phyloP scores from a whole-genome alignment of 2,329 filamentous ascomycete species.

The Pestalotiopsis sp. region DNA sequence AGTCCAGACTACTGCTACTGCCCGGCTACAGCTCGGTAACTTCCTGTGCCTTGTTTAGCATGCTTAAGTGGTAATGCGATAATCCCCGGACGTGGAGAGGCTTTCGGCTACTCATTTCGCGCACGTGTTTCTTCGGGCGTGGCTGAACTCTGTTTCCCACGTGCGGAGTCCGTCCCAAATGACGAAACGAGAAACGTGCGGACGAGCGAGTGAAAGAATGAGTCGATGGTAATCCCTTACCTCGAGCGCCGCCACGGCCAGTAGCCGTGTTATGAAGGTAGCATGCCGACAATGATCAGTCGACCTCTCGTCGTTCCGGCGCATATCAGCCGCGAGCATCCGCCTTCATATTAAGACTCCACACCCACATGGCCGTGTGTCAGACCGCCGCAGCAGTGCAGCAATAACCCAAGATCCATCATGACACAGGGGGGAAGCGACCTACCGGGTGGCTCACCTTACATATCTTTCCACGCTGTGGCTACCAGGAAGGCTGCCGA shows the following conservation, averaged over 20 bases:
- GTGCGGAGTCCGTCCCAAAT: not conserved
- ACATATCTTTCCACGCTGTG: not conserved
- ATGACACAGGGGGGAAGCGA: constrained; percentile 6
- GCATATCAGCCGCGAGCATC: constrained; percentile 1
- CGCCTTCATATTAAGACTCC: constrained; percentile 9
- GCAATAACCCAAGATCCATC: constrained; percentile 7
- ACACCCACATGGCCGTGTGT: constrained; percentile 11
- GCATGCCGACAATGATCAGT: not conserved
- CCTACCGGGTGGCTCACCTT: not conserved
- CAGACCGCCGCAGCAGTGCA: constrained; percentile 4
- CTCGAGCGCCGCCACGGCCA: not conserved
- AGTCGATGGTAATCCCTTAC: not conserved
- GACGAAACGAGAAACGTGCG: not conserved
- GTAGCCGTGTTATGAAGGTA: not conserved
- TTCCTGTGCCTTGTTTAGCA: not conserved
- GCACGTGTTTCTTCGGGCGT: constrained; percentile 7
- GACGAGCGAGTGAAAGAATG: not conserved
- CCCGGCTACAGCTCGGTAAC: not conserved
- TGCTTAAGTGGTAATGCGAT: not conserved
- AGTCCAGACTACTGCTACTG: not conserved
- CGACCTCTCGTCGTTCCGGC: not conserved
- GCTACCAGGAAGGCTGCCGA: constrained; percentile 1
- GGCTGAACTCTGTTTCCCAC: constrained; percentile 7
- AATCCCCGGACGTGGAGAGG: not conserved
- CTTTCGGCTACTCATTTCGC: not conserved